Percentiles rank a stretch among this genome's conserved stretches.
phyloP scores from a whole-genome alignment of 257 asterid species.

The Anisodus tanguticus region DNA sequence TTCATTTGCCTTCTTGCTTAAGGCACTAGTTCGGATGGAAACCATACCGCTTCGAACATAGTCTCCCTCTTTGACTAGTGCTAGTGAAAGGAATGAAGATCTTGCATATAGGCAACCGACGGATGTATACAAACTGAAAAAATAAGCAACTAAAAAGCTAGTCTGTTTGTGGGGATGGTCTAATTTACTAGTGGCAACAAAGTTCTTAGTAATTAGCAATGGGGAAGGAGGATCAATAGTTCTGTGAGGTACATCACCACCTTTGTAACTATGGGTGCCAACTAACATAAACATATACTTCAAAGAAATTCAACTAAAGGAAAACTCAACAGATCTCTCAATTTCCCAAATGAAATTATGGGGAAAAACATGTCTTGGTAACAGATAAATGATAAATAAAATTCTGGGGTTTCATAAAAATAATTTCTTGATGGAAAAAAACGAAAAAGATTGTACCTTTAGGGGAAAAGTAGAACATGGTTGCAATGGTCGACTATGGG shows the following conservation, averaged over 20 bases:
- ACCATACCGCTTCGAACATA: background rate
- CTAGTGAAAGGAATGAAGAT: background rate
- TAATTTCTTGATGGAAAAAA: constrained; percentile 2
- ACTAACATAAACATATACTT: no score
- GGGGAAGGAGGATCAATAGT: constrained; percentile 15
- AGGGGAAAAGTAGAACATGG: constrained; percentile 25
- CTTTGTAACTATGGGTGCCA: background rate
- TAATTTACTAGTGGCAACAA: background rate
- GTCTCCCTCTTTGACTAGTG: background rate
- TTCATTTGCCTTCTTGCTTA: background rate
- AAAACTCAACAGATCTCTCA: background rate
- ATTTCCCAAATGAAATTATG: background rate
- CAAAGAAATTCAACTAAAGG: background rate
- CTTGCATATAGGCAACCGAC: background rate
- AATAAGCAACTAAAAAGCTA: background rate
- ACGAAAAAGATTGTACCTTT: constrained; percentile 37
- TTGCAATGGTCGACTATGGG: constrained; percentile 27
- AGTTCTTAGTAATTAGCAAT: background rate
- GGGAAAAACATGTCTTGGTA: constrained; percentile 1
- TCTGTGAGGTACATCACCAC: background rate
- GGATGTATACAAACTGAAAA: background rate
- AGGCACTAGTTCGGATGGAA: background rate
- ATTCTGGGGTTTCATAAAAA: background rate
- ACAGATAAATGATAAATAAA: background rate
- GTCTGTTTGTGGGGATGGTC: background rate